These are phyloP conservation scores for Populus davidiana DNA, from an alignment of 345 rosid species.

Conservation along the genomic window DNA sequence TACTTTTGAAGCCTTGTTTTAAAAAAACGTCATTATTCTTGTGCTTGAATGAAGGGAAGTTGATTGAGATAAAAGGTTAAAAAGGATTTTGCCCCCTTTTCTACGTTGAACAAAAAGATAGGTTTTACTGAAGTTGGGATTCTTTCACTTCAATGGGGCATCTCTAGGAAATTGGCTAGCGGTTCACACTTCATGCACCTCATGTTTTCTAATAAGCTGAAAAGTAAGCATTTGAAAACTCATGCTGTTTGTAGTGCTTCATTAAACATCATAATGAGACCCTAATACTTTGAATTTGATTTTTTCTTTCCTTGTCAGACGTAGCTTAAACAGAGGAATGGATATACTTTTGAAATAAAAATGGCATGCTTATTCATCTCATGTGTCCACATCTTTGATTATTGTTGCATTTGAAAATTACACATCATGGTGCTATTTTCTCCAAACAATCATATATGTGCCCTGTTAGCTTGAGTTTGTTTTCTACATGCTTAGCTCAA, in stretches of 20 bases:
- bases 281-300: too few relatives aligned
- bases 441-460: too few relatives aligned
- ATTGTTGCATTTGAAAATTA: too few relatives aligned
- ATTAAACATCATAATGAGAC: too few relatives aligned
- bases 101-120: background rate
- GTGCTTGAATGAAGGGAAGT: background rate
- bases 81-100: too few relatives aligned
- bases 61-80: background rate
- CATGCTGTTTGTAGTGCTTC: too few relatives aligned
- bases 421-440: too few relatives aligned
- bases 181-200: background rate
- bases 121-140: background rate
- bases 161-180: background rate
- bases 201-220: background rate
- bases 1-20: background rate
- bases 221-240: background rate
- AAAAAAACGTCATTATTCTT: background rate
- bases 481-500: too few relatives aligned
- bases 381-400: background rate
- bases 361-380: background rate
- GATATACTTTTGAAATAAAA: background rate
- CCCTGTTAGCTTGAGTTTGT: too few relatives aligned
- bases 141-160: background rate
- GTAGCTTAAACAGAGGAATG: background rate
- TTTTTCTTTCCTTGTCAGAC: too few relatives aligned